Evolutionary conservation across 148 eudicot genomes (phyloP).

Genomic region (Heliamphora exappendiculata): DNA sequence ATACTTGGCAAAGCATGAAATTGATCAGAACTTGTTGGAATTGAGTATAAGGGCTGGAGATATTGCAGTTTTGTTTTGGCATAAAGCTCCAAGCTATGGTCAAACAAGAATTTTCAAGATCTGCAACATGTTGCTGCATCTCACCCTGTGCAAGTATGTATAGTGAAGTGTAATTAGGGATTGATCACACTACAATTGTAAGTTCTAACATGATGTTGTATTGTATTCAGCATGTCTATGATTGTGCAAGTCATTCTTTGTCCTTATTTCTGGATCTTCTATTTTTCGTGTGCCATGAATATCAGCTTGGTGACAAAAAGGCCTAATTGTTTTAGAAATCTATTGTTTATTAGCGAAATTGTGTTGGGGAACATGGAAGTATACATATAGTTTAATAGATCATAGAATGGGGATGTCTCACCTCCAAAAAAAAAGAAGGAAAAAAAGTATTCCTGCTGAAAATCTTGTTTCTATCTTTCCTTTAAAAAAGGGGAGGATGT

Average conservation of each 20-base stretch:
- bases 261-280: neutral
- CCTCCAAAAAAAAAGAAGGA: neutral
- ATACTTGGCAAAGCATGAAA: slow-evolving; percentile 77
- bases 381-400: neutral
- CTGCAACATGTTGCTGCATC: slow-evolving; percentile 77
- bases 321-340: neutral
- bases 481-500: neutral
- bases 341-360: too few relatives aligned
- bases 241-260: too few relatives aligned
- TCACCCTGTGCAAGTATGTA: slow-evolving; percentile 62
- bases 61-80: slow-evolving; percentile 61
- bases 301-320: neutral
- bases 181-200: too few relatives aligned
- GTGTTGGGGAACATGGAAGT: neutral
- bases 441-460: too few relatives aligned
- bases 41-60: slow-evolving; percentile 86
- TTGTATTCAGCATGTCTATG: too few relatives aligned
- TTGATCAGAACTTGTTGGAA: slow-evolving; percentile 81
- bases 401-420: neutral
- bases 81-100: slow-evolving; percentile 57
- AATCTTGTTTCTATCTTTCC: too few relatives aligned
- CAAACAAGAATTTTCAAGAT: slow-evolving; percentile 82
- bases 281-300: neutral
- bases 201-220: too few relatives aligned
- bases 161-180: neutral